Evolutionary conservation across 176 grass and related monocot genomes (phyloP).

Genomic region (Musa beccarii): DNA sequence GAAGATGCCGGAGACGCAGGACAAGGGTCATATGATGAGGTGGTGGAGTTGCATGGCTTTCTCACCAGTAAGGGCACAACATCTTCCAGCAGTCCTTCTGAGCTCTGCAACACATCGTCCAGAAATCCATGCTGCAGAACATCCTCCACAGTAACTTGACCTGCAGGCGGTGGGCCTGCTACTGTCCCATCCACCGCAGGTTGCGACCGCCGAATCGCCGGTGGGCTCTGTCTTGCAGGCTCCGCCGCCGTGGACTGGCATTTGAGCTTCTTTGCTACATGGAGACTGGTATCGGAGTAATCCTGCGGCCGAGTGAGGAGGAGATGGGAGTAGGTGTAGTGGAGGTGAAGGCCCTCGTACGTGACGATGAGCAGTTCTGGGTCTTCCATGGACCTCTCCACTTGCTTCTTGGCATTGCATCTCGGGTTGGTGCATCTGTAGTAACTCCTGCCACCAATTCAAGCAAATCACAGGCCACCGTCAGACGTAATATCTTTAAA

Average conservation of each 20-base stretch:
- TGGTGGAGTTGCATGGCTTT: conserved; percentile 3
- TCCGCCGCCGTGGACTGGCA: neutral
- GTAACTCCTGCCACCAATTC: neutral
- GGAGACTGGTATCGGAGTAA: neutral
- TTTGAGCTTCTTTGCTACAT: conserved; percentile 8
- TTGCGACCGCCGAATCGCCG: neutral
- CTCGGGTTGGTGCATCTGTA: conserved; percentile 14
- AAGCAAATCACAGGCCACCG: neutral
- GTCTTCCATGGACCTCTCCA: conserved; percentile 13
- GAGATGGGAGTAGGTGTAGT: conserved; percentile 14
- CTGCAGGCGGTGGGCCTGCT: no score
- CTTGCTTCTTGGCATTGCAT: conserved; percentile 21
- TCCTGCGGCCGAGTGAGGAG: neutral
- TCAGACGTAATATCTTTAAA: neutral
- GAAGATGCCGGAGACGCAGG: neutral
- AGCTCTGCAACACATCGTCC: neutral
- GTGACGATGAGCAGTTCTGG: conserved; percentile 12
- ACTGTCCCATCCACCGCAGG: neutral
- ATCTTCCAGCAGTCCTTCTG: conserved; percentile 15
- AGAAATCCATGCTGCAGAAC: no score
- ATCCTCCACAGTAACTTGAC: neutral
- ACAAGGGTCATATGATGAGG: neutral
- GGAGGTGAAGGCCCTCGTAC: conserved; percentile 16
- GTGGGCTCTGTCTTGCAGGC: neutral
- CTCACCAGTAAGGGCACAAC: conserved; percentile 9